A percentile compares a stretch with the other conserved stretches of the same genome.
Conservation (phyloP, 306 rosid species). For the Citrullus colocynthis region DNA sequence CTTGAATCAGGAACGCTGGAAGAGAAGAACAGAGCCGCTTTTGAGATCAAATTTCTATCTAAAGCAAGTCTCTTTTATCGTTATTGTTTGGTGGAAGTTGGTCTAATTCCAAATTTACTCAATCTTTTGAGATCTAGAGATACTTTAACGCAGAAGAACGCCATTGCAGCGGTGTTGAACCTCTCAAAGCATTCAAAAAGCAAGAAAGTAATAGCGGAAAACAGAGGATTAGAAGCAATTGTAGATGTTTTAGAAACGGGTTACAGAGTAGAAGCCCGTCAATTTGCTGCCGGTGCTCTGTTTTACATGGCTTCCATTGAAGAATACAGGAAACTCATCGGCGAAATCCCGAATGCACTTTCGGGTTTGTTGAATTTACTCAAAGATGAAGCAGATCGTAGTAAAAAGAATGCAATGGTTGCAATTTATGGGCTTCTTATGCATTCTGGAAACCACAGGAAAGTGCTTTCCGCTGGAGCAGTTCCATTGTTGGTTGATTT, state of each 20-base stretch:
- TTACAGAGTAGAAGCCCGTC: conserved; percentile 30
- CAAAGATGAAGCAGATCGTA: conserved; percentile 27
- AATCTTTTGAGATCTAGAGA: conserved; percentile 25
- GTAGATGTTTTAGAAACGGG: conserved; percentile 43
- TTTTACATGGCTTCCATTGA: conserved; percentile 59
- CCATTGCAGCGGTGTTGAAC: conserved; percentile 61
- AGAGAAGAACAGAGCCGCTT: conserved; percentile 40
- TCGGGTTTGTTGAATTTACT: conserved; percentile 40
- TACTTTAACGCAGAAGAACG: conserved; percentile 40
- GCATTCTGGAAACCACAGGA: conserved; percentile 36
- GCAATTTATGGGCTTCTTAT: conserved; percentile 48
- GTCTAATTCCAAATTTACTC: conserved; percentile 35
- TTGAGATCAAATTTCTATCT: conserved; percentile 52
- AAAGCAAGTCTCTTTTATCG: conserved; percentile 58
- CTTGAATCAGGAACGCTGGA: conserved; percentile 21
- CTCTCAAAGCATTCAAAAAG: conserved; percentile 52
- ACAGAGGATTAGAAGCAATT: conserved; percentile 41
- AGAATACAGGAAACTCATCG: conserved; percentile 38
- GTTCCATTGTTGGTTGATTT: conserved; percentile 36
- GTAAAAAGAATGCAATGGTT: conserved; percentile 62
- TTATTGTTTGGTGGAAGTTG: conserved; percentile 64
- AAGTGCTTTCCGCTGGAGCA: conserved; percentile 33
- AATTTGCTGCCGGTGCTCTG: conserved; percentile 55
- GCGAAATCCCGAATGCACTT: conserved; percentile 40
- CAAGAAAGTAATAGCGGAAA: conserved; percentile 29